Evolutionary conservation across 257 asterid species (phyloP).

Genomic region (Verbascum thapsus): DNA sequence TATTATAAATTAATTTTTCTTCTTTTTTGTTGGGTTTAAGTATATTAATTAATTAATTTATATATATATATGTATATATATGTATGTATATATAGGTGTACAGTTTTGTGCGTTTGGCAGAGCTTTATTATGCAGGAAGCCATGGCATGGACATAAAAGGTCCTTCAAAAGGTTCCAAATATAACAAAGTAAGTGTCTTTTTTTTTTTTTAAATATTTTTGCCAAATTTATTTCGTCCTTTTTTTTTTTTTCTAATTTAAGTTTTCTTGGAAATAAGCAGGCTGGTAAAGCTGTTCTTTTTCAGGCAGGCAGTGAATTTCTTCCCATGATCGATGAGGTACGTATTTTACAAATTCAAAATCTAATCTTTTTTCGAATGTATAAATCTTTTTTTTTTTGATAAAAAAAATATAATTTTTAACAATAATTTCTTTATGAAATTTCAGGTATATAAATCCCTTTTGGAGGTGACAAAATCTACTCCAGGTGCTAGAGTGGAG

Average conservation of each 20-base stretch:
- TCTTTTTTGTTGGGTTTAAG: not conserved
- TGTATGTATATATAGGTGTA: conserved; percentile 52
- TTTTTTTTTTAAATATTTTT: too few species aligned
- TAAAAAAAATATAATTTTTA: too few species aligned
- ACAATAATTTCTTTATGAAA: too few species aligned
- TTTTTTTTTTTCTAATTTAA: not conserved
- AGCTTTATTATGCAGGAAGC: conserved; percentile 98
- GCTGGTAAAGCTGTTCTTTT: conserved; percentile 57
- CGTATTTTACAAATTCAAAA: too few species aligned
- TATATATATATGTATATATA: not conserved
- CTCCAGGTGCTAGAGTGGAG: conserved; percentile 80
- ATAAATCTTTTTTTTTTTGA: too few species aligned
- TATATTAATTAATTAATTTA: conserved; percentile 7
- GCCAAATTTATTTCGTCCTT: not conserved
- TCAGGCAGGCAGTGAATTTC: conserved; percentile 90
- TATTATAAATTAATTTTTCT: not conserved
- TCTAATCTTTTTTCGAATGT: not conserved
- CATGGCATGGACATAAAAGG: conserved; percentile 99
- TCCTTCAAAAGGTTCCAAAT: conserved; percentile 79
- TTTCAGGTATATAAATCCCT: conserved; percentile 67
- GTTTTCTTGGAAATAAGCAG: conserved; percentile 14
- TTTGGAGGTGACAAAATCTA: conserved; percentile 61
- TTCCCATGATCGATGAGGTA: conserved; percentile 91
- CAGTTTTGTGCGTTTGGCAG: conserved; percentile 80
- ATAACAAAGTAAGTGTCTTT: conserved; percentile 52